Conservation (phyloP, 306 rosid genomes). For the Dalbergia oliveri region DNA sequence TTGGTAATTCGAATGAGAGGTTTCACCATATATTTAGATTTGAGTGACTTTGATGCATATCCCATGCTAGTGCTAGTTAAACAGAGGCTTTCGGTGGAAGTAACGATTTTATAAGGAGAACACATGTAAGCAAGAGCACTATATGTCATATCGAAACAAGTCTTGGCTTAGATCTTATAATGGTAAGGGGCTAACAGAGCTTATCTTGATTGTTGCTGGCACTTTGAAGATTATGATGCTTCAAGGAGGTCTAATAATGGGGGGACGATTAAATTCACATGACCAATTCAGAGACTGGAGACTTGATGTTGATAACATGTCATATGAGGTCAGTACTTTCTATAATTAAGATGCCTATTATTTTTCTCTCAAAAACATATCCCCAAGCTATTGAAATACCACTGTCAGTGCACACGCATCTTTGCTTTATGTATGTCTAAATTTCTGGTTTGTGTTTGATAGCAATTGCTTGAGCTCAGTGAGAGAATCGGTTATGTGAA, state of each 20-base stretch:
- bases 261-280: slow-evolving; percentile 66
- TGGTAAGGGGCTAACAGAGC: slow-evolving; percentile 29
- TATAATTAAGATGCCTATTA: neutral
- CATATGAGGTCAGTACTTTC: slow-evolving; percentile 74
- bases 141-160: neutral
- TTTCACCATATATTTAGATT: neutral
- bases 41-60: neutral
- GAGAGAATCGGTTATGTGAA: slow-evolving; percentile 90
- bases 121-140: neutral
- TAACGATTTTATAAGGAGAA: slow-evolving; percentile 4
- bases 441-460: slow-evolving; percentile 41
- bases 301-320: slow-evolving; percentile 94
- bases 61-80: neutral
- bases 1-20: neutral
- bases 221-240: slow-evolving; percentile 77
- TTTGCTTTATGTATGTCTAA: slow-evolving; percentile 18
- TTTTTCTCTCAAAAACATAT: slow-evolving; percentile 2
- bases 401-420: neutral
- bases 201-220: slow-evolving; percentile 32
- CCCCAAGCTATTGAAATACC: neutral
- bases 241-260: slow-evolving; percentile 75
- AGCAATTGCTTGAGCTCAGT: slow-evolving; percentile 92
- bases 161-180: slow-evolving; percentile 14
- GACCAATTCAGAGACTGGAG: slow-evolving; percentile 87
- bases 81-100: neutral